Conservation (phyloP, 2,329 filamentous ascomycete species). For the Xylaria sp. region DNA sequence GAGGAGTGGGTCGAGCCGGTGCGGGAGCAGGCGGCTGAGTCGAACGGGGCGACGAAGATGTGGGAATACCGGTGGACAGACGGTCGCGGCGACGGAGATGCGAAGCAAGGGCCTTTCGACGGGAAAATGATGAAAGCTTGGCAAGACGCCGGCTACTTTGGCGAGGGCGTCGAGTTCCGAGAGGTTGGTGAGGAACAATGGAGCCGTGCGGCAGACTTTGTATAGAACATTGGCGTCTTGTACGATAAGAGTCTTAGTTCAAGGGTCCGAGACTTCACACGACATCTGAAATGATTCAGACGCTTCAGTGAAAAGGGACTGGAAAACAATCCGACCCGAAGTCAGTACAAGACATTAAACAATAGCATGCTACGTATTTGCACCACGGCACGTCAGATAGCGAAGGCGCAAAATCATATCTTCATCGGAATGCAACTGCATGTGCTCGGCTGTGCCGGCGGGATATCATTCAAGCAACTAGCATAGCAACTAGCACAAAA, state of each 20-base stretch:
- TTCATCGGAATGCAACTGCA: constrained; percentile 34
- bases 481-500: constrained; percentile 34
- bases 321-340: not conserved
- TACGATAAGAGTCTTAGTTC: not conserved
- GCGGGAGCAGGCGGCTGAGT: constrained; percentile 45
- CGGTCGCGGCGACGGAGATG: constrained; percentile 75
- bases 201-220: constrained; percentile 63
- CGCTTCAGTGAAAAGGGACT: not conserved
- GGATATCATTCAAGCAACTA: constrained; percentile 50
- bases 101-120: constrained; percentile 88
- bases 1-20: constrained; percentile 77
- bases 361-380: constrained; percentile 37
- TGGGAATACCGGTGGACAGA: constrained; percentile 98
- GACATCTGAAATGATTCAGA: not conserved
- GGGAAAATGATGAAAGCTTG: constrained; percentile 87
- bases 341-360: not conserved
- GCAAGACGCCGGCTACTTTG: constrained; percentile 93
- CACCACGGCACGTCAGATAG: constrained; percentile 2
- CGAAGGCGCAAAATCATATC: not conserved
- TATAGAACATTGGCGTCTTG: constrained; percentile 46
- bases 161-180: constrained; percentile 85
- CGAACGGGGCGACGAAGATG: constrained; percentile 53
- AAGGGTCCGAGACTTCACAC: not conserved
- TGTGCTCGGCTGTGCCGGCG: constrained; percentile 50
- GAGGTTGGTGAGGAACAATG: constrained; percentile 66